These are phyloP conservation scores for Anisodus tanguticus DNA, from an alignment of 257 asterid genomes.

Conservation along the genomic window DNA sequence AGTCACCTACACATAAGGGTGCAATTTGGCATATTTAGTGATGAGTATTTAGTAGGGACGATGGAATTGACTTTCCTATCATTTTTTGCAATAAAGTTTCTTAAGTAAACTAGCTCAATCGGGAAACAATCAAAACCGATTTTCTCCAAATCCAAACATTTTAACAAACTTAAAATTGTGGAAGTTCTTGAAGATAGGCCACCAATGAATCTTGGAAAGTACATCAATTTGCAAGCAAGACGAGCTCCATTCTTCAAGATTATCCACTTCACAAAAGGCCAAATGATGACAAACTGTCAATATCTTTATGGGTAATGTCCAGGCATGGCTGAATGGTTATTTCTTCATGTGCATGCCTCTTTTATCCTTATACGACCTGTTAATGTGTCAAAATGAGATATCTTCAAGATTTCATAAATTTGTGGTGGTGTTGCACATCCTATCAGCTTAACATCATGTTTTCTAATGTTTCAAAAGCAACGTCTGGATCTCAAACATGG, in stretches of 20 bases:
- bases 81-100: slow-evolving; percentile 26
- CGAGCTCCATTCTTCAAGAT: not conserved
- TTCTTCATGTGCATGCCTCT: not conserved
- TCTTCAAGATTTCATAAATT: too few relatives aligned
- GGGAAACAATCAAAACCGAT: slow-evolving; percentile 34
- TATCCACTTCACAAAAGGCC: not conserved
- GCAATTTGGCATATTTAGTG: too few relatives aligned
- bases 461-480: not conserved
- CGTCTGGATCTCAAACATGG: not conserved
- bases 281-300: not conserved
- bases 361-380: not conserved
- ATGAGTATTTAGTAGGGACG: not conserved
- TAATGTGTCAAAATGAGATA: not conserved
- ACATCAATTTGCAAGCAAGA: not conserved
- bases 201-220: not conserved
- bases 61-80: not conserved
- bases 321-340: too few relatives aligned
- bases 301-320: not conserved
- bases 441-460: not conserved
- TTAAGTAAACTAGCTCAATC: slow-evolving; percentile 14
- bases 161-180: too few relatives aligned
- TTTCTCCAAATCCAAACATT: too few relatives aligned
- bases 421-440: not conserved
- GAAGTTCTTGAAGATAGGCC: too few relatives aligned
- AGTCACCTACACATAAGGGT: too few relatives aligned